Evolutionary conservation across 345 rosid species (phyloP).

Genomic region (Acer saccharum): DNA sequence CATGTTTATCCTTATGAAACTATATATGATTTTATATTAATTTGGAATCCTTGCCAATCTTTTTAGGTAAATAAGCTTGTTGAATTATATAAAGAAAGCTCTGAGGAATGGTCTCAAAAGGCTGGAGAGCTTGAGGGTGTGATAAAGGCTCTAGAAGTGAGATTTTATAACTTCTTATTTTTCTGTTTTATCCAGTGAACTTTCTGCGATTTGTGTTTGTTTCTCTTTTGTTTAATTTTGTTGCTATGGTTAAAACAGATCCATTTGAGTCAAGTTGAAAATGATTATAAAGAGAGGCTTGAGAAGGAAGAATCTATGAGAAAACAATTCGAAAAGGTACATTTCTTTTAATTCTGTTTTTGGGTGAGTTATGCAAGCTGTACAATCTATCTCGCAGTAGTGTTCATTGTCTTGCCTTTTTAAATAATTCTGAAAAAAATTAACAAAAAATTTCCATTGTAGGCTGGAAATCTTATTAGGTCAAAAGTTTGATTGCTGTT

Average conservation of each 20-base stretch:
- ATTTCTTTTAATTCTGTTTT: constrained; percentile 8
- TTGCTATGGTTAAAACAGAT: constrained; percentile 43
- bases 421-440: not conserved
- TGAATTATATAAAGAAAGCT: constrained; percentile 87
- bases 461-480: not conserved
- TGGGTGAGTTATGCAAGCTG: not conserved
- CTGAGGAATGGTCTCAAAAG: constrained; percentile 93
- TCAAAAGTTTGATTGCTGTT: not conserved
- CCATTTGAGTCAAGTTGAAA: constrained; percentile 74
- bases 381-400: not conserved
- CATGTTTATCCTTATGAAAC: not conserved
- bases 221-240: constrained; percentile 21
- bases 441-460: not conserved
- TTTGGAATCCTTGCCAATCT: constrained; percentile 16
- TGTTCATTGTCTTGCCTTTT: not conserved
- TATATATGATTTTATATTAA: constrained; percentile 5
- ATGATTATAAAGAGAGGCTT: constrained; percentile 66
- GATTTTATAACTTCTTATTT: constrained; percentile 20
- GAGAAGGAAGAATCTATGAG: constrained; percentile 74
- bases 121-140: constrained; percentile 98
- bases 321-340: constrained; percentile 76
- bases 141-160: constrained; percentile 87
- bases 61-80: constrained; percentile 82
- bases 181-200: not conserved
- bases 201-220: constrained; percentile 9